Base-by-base conservation (phyloP, 73 alveolate genomes). In the Breviolum minutum region DNA sequence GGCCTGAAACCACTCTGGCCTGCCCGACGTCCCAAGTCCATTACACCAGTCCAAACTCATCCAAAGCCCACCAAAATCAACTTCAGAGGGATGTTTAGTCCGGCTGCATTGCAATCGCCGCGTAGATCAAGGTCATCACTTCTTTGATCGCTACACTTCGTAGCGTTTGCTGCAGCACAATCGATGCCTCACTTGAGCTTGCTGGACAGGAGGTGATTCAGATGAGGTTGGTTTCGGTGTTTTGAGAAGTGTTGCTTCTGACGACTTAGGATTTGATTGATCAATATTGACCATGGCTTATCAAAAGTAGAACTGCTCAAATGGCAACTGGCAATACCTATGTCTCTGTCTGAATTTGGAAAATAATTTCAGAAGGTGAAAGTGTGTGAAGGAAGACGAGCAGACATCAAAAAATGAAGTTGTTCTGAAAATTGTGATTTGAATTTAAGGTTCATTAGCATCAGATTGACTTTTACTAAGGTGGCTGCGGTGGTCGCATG, bases 41-140 rank as follows among this genome's bases (percentile, higher is more conserved):
- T 17, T 71, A 7, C 12, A 13, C 48, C 48, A 14, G 7, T 26
- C 17, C 83, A 19, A 9, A 7, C 48, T 19, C 86, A 16, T 77
- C 14, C 63, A 29, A 10, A 62, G 9, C 63, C 88, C 66, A 8
- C 29, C 14, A 64, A 63, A 79, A 40, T 40, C 3, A 40, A 40
- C 54, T 40, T 40, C 54, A 0, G 54, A 40, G 54, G 54, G 54
- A 2, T 40, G 54, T 0, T 40, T 22, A 2, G 77, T 22, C 77
- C 24, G 4, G 77, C 77, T 22, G 24, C 92, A 83, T 83, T 54
- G 92, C 92, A 22, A 83, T 61, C 62, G 92, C 92, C 76, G 92
- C 92, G 92, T 83, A 83, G 73, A 54, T 22, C 76, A 83, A 24
- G 24, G 76, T 62, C 71, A 83, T 62, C 14, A 83, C 71, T 74